These are phyloP conservation scores for Aspergillus versicolor DNA, from an alignment of 2,329 filamentous ascomycete genomes.

Conservation along the genomic window DNA sequence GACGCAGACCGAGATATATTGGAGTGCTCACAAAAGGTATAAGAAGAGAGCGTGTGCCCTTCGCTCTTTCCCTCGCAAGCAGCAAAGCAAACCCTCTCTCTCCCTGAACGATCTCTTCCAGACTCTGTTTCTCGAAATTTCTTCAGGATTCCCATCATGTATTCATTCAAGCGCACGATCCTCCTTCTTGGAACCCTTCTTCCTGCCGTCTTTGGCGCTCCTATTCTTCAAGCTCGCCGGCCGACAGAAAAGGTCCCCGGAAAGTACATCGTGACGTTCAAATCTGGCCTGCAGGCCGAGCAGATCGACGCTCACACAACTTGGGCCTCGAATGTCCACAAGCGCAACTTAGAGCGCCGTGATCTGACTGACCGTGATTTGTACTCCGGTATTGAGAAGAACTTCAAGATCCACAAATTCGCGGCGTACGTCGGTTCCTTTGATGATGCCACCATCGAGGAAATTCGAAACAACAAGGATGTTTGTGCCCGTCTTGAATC, in stretches of 20 bases:
- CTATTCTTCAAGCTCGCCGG: slow-evolving; percentile 14
- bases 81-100: not conserved
- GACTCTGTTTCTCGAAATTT: not conserved
- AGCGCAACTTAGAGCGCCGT: slow-evolving; percentile 19
- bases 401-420: slow-evolving; percentile 44
- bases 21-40: slow-evolving; percentile 5
- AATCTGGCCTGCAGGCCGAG: slow-evolving; percentile 17
- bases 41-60: slow-evolving; percentile 4
- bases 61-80: slow-evolving; percentile 7
- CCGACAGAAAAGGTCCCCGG: slow-evolving; percentile 19
- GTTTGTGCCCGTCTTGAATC: slow-evolving; percentile 22
- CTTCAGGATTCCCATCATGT: slow-evolving; percentile 14
- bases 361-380: slow-evolving; percentile 14
- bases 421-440: slow-evolving; percentile 47
- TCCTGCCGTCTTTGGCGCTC: slow-evolving; percentile 21
- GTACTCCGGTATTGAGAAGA: slow-evolving; percentile 39
- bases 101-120: slow-evolving; percentile 1
- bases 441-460: slow-evolving; percentile 42
- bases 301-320: slow-evolving; percentile 20
- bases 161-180: slow-evolving; percentile 21
- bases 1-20: not conserved
- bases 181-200: slow-evolving; percentile 24
- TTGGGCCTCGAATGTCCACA: slow-evolving; percentile 23
- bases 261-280: slow-evolving; percentile 28
- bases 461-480: slow-evolving; percentile 39